Percentiles rank a stretch among this genome's conserved stretches.
These are phyloP conservation scores for Cordyceps fumosorosea DNA, from an alignment of 2,329 filamentous ascomycete genomes.

Conservation along the genomic window DNA sequence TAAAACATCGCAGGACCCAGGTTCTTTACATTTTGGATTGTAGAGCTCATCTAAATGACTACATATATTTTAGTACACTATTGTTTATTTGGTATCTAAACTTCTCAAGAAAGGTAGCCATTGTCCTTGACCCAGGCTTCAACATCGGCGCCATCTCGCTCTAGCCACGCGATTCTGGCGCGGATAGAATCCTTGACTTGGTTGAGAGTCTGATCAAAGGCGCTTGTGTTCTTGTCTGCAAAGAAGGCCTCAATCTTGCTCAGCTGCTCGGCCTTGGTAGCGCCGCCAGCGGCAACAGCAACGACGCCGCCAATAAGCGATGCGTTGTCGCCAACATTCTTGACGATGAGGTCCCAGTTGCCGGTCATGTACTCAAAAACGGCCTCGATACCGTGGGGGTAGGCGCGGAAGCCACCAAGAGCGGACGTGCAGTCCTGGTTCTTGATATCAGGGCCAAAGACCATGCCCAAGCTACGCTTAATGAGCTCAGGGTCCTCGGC, in stretches of 20 bases:
- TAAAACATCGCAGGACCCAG: background rate
- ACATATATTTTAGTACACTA: background rate
- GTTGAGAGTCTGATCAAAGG: constrained; percentile 82
- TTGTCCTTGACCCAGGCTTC: constrained; percentile 40
- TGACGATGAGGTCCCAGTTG: constrained; percentile 80
- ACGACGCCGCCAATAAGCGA: constrained; percentile 83
- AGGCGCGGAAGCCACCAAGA: constrained; percentile 68
- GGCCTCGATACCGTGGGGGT: constrained; percentile 70
- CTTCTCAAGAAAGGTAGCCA: constrained; percentile 20
- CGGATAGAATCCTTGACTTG: constrained; percentile 80
- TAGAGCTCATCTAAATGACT: background rate
- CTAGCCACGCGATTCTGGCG: constrained; percentile 77
- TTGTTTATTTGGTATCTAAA: constrained; percentile 2
- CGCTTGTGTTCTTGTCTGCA: constrained; percentile 68
- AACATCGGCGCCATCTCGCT: constrained; percentile 71
- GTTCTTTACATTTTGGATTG: background rate
- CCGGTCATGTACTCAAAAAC: constrained; percentile 77
- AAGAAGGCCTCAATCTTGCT: constrained; percentile 77
- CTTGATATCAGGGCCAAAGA: constrained; percentile 77
- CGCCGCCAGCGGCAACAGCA: constrained; percentile 72
- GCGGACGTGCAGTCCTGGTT: constrained; percentile 93
- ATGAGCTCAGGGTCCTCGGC: constrained; percentile 74
- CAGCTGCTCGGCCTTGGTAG: constrained; percentile 71
- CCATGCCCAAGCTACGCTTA: constrained; percentile 68
- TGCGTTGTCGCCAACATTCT: constrained; percentile 77